Conservation (phyloP, 2,329 filamentous ascomycete species). For the Calonectria fujianensis region DNA sequence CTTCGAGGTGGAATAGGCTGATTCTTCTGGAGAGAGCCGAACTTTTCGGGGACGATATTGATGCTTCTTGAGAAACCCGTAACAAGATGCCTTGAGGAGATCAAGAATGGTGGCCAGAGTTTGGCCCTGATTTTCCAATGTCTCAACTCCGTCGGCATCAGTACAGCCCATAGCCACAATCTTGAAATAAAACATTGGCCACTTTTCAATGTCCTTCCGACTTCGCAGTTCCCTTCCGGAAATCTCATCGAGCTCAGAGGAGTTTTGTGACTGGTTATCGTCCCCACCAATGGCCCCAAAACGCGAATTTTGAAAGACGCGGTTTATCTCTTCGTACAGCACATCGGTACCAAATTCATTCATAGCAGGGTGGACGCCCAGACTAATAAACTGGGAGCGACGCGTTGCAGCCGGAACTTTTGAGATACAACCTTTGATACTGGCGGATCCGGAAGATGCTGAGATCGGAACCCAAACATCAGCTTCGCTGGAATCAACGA, state of each 20-base stretch:
- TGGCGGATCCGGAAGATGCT: constrained; percentile 77
- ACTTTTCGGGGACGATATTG: constrained; percentile 76
- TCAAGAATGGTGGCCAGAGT: constrained; percentile 71
- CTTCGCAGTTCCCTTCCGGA: constrained; percentile 70
- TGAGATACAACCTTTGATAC: constrained; percentile 83
- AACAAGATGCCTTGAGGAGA: constrained; percentile 80
- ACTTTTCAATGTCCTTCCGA: constrained; percentile 81
- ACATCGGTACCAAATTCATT: constrained; percentile 75
- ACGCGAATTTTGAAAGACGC: constrained; percentile 82
- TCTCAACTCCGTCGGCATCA: constrained; percentile 60
- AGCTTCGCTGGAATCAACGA: constrained; percentile 72
- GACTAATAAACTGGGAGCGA: constrained; percentile 85
- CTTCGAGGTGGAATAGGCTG: constrained; percentile 52
- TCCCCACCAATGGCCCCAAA: constrained; percentile 80
- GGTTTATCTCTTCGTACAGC: constrained; percentile 87
- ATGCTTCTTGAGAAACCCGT: constrained; percentile 84
- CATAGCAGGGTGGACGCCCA: constrained; percentile 81
- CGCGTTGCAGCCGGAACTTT: constrained; percentile 81
- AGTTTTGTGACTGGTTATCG: constrained; percentile 57
- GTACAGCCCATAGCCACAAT: constrained; percentile 66
- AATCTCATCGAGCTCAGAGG: constrained; percentile 66
- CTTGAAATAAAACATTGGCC: constrained; percentile 92
- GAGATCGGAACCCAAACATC: constrained; percentile 82
- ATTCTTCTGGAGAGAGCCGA: constrained; percentile 49
- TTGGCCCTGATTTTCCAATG: constrained; percentile 67